Evolutionary conservation across 1,139 yeast species (phyloP).

Genomic region (Komagataea norvegica): DNA sequence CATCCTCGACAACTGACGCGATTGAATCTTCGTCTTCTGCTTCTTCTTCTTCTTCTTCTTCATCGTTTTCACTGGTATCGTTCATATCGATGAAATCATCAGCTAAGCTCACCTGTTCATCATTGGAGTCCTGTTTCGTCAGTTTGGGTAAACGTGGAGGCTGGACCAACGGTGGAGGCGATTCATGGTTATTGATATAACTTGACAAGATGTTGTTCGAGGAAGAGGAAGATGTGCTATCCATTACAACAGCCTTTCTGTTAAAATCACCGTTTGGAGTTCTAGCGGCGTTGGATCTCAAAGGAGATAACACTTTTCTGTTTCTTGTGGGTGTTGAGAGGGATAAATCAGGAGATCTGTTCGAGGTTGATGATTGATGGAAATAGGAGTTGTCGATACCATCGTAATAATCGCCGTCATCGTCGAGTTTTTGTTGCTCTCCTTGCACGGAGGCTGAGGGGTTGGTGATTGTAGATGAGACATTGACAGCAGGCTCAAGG

Average conservation of each 20-base stretch:
- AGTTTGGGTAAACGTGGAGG: constrained; percentile 11
- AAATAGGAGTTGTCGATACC: constrained; percentile 3
- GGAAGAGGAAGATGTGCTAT: constrained; percentile 23
- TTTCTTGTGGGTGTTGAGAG: constrained; percentile 10
- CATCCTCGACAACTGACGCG: no score
- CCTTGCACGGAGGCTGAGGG: neutral
- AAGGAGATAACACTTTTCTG: constrained; percentile 15
- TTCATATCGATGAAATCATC: constrained; percentile 12
- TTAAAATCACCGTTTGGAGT: constrained; percentile 27
- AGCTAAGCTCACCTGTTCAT: constrained; percentile 1
- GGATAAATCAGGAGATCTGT: neutral
- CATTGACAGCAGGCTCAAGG: constrained; percentile 17
- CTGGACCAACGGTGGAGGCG: constrained; percentile 19
- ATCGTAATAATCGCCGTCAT: constrained; percentile 2
- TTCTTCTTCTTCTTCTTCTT: constrained; percentile 3
- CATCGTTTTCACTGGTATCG: constrained; percentile 9
- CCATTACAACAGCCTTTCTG: constrained; percentile 30
- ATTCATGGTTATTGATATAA: constrained; percentile 19
- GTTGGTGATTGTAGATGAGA: constrained; percentile 13
- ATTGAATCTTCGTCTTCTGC: no score
- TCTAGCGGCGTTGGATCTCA: constrained; percentile 14
- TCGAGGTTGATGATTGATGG: neutral
- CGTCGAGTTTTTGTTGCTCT: neutral
- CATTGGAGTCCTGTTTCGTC: neutral
- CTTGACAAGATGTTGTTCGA: constrained; percentile 23